phyloP scores from a whole-genome alignment of 768 basidiomycete species.

The Kondoa malvinella region DNA sequence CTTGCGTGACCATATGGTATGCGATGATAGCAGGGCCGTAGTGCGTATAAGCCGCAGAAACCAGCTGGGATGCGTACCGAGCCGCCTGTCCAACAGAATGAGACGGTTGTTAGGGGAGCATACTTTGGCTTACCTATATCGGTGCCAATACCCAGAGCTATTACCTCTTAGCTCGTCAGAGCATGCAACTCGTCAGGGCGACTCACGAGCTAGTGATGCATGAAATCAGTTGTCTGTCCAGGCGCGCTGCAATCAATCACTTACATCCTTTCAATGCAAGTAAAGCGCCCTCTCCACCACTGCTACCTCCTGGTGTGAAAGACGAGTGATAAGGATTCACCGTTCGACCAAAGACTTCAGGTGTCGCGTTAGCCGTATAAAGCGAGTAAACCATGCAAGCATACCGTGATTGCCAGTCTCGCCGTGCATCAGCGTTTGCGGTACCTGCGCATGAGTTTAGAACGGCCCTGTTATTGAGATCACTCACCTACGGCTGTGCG shows the following conservation, averaged over 20 bases:
- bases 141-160: constrained; percentile 1
- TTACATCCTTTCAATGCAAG: neutral
- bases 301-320: neutral
- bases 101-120: neutral
- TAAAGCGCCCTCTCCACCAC: neutral
- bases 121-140: constrained; percentile 14
- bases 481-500: neutral
- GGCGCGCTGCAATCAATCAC: no score
- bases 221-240: no score
- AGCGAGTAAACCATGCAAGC: no score
- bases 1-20: constrained; percentile 17
- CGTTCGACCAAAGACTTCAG: neutral
- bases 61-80: constrained; percentile 14
- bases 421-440: neutral
- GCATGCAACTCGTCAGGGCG: no score
- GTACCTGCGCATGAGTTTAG: neutral
- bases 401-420: neutral
- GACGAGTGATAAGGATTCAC: neutral
- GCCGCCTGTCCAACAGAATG: neutral
- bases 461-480: neutral
- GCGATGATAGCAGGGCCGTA: constrained; percentile 10
- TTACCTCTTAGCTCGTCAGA: neutral
- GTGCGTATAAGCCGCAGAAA: constrained; percentile 12
- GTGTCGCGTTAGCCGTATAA: no score
- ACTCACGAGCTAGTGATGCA: no score